phyloP scores from a whole-genome alignment of 306 rosid species.

The Cucurbita pepo region DNA sequence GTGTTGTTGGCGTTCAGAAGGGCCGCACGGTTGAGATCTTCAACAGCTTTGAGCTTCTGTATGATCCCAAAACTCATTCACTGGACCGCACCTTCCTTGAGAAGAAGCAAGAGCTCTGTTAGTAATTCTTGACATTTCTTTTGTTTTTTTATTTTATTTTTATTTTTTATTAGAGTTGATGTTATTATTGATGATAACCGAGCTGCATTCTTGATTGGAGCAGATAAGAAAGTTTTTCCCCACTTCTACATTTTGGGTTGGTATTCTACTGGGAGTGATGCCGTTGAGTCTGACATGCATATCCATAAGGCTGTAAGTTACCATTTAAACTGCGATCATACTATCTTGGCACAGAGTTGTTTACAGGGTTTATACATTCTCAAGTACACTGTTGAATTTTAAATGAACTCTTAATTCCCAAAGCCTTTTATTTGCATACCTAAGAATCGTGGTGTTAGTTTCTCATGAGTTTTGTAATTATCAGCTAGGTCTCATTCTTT shows the following conservation, averaged over 20 bases:
- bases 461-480: background rate
- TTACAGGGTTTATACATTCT: background rate
- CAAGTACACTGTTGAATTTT: background rate
- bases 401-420: background rate
- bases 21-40: slow-evolving; percentile 98
- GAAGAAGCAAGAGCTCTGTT: slow-evolving; percentile 99
- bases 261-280: slow-evolving; percentile 94
- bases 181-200: background rate
- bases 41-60: slow-evolving; percentile 94
- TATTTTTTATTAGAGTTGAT: background rate
- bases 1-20: slow-evolving; percentile 92
- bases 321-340: background rate
- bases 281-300: slow-evolving; percentile 74
- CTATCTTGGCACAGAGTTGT: background rate
- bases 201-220: background rate
- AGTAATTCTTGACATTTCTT: background rate
- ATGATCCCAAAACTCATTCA: slow-evolving; percentile 54
- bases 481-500: background rate
- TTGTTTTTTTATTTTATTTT: background rate
- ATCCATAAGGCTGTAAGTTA: slow-evolving; percentile 76
- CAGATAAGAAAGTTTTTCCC: slow-evolving; percentile 97
- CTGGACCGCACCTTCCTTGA: slow-evolving; percentile 85
- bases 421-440: background rate
- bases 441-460: background rate
- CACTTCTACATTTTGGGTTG: slow-evolving; percentile 83